A percentile compares a stretch with the other conserved stretches of the same genome.
These are phyloP conservation scores for Termitomyces sp. DNA, from an alignment of 768 basidiomycete species.

Conservation along the genomic window DNA sequence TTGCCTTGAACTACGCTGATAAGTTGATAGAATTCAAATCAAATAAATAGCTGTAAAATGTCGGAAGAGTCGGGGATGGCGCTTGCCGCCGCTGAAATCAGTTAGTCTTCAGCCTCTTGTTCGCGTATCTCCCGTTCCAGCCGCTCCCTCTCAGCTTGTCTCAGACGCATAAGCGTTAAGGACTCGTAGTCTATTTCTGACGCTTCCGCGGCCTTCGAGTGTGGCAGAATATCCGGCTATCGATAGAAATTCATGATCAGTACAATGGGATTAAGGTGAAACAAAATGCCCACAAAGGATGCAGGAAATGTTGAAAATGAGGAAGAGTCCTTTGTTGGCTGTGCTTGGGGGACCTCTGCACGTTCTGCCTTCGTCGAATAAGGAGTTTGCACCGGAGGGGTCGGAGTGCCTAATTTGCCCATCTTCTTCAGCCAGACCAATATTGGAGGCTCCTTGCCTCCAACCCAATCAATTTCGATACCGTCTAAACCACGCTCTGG, in stretches of 20 bases:
- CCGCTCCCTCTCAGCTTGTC: conserved; percentile 77
- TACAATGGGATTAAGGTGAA: not conserved
- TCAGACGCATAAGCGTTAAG: conserved; percentile 73
- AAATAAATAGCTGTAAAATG: too few relatives aligned
- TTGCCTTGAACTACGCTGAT: too few relatives aligned
- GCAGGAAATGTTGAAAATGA: conserved; percentile 66
- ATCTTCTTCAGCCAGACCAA: conserved; percentile 71
- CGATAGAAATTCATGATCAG: conserved; percentile 12
- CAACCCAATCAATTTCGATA: conserved; percentile 74
- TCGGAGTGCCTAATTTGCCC: conserved; percentile 53
- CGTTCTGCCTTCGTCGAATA: conserved; percentile 14
- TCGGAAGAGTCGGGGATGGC: too few relatives aligned
- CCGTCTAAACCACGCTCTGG: conserved; percentile 53
- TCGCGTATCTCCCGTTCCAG: conserved; percentile 77
- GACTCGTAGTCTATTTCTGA: conserved; percentile 73
- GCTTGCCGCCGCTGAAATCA: too few relatives aligned
- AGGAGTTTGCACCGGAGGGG: conserved; percentile 9
- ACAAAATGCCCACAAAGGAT: conserved; percentile 43
- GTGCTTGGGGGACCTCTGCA: conserved; percentile 29
- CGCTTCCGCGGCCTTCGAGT: conserved; percentile 21
- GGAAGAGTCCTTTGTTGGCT: conserved; percentile 25
- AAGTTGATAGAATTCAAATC: too few relatives aligned
- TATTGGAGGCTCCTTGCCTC: conserved; percentile 70
- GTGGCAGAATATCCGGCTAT: conserved; percentile 29
- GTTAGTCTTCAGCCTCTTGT: conserved; percentile 51